Evolutionary conservation across 768 basidiomycete species (phyloP), one percentile per base, ranked within the genome.

Genomic region (Serpula lacrymans): DNA sequence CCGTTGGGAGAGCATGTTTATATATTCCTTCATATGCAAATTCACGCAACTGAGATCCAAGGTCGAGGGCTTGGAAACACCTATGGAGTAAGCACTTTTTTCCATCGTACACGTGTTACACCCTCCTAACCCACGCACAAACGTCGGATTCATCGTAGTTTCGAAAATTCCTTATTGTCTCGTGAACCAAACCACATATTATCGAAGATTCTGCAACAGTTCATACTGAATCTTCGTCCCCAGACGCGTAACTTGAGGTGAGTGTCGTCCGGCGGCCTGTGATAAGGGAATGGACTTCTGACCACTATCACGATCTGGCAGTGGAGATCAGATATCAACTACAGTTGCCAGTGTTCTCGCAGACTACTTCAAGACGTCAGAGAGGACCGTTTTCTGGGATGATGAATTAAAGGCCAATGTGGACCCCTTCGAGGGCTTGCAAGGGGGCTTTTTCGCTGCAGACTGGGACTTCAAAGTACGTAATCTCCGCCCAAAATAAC

Each of bases 181-280:
- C 74, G 69, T 52, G 86, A 80, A 63, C 78, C 82, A 41, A 81
- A 88, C 61, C 71, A 77, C 44, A 74, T 90, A 52, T 70, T 92
- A 48, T 82, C 80, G 31, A 75, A 78, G 56, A 69, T 91, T 52
- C 78, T 92, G 16, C 71, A 72, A 43, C 77, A 81, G 45, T 91
- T 92, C 60, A 75, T 92, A 52, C 70, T 82, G 52, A 90, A 88
- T 63, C 77, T 92, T 52, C 79, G 81, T 57, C 88, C 89, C 14
- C 84, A 84, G 63, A 84, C 88, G 81, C 85, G 88, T 83, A 89
- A 89, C 72, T 73, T 88, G 64, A 86, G 84, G 88, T 87, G 66
- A 66, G 80, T 60, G 63, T 64, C 44, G 41, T 51, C 57, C 20
- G 30, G 48, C 47, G 45, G 48, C 38, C 51, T 55, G 51, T 50